These are phyloP conservation scores for Onygenales sp. DNA, from an alignment of 2,329 filamentous ascomycete genomes.

Conservation along the genomic window DNA sequence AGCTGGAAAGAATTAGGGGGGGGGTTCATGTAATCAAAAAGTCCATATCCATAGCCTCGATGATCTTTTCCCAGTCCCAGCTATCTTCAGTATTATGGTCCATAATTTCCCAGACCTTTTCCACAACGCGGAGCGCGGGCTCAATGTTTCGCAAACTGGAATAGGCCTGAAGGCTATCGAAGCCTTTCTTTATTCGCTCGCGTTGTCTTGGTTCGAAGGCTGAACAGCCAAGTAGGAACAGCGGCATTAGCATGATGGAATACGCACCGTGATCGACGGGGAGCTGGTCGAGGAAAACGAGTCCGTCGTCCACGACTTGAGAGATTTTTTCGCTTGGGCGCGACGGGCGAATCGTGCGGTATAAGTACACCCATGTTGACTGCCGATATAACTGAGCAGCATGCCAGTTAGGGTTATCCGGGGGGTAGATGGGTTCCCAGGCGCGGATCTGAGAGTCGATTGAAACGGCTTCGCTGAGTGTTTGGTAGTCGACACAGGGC, in stretches of 20 bases:
- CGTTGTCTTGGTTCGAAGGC: constrained; percentile 48
- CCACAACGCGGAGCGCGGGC: constrained; percentile 46
- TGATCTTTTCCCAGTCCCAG: constrained; percentile 57
- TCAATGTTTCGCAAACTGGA: constrained; percentile 50
- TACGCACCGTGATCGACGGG: constrained; percentile 47
- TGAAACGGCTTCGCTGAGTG: constrained; percentile 61
- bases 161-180: constrained; percentile 46
- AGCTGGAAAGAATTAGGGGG: neutral
- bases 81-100: constrained; percentile 46
- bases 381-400: constrained; percentile 53
- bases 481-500: constrained; percentile 63
- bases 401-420: constrained; percentile 44
- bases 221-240: constrained; percentile 53
- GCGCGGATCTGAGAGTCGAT: constrained; percentile 66
- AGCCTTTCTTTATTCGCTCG: constrained; percentile 45
- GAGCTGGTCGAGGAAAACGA: constrained; percentile 46
- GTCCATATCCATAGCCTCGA: constrained; percentile 49
- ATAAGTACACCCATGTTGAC: constrained; percentile 55
- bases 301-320: constrained; percentile 49
- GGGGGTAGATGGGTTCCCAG: constrained; percentile 57
- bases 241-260: constrained; percentile 51
- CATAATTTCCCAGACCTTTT: constrained; percentile 52
- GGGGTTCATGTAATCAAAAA: constrained; percentile 47
- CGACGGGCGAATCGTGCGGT: constrained; percentile 51
- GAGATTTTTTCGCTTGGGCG: constrained; percentile 46